A percentile compares a stretch with the other conserved stretches of the same genome.
phyloP scores from a whole-genome alignment of 2,329 filamentous ascomycete genomes.

The Cladosporium sp. region DNA sequence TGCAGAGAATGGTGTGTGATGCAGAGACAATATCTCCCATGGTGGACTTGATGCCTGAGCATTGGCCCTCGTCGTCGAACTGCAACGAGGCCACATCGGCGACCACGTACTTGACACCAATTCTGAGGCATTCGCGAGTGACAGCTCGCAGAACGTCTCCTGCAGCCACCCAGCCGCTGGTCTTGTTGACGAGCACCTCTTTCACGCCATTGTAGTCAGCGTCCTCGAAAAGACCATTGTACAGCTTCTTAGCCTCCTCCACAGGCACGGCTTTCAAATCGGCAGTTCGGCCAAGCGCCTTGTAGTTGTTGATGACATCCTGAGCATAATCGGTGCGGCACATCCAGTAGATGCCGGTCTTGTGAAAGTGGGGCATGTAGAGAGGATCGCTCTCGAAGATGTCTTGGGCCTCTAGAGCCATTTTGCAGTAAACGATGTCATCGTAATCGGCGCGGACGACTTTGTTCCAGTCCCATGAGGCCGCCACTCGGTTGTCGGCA shows the following conservation, averaged over 20 bases:
- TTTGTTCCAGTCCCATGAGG: slow-evolving; percentile 71
- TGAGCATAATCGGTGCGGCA: slow-evolving; percentile 44
- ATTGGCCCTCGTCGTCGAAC: slow-evolving; percentile 44
- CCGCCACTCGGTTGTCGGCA: slow-evolving; percentile 42
- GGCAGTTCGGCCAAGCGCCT: slow-evolving; percentile 44
- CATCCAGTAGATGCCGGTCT: slow-evolving; percentile 49
- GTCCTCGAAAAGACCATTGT: slow-evolving; percentile 55
- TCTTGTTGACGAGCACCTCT: slow-evolving; percentile 57
- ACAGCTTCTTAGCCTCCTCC: slow-evolving; percentile 51
- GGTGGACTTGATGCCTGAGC: slow-evolving; percentile 39
- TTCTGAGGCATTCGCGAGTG: slow-evolving; percentile 47
- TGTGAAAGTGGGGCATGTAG: slow-evolving; percentile 49
- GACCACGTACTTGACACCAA: slow-evolving; percentile 56
- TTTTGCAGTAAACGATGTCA: slow-evolving; percentile 57
- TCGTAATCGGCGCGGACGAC: slow-evolving; percentile 66
- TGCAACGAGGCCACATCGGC: slow-evolving; percentile 48
- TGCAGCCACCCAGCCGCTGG: slow-evolving; percentile 60
- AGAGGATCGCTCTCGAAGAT: slow-evolving; percentile 55
- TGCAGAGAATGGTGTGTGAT: slow-evolving; percentile 36
- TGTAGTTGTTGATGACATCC: slow-evolving; percentile 47
- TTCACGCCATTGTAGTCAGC: slow-evolving; percentile 57
- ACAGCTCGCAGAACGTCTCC: slow-evolving; percentile 53
- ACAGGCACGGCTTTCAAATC: slow-evolving; percentile 45
- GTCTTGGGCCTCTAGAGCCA: slow-evolving; percentile 62
- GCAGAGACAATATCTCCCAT: slow-evolving; percentile 31